Conservation (phyloP, 768 basidiomycete species). For the Agaricus sinodeliciosus region DNA sequence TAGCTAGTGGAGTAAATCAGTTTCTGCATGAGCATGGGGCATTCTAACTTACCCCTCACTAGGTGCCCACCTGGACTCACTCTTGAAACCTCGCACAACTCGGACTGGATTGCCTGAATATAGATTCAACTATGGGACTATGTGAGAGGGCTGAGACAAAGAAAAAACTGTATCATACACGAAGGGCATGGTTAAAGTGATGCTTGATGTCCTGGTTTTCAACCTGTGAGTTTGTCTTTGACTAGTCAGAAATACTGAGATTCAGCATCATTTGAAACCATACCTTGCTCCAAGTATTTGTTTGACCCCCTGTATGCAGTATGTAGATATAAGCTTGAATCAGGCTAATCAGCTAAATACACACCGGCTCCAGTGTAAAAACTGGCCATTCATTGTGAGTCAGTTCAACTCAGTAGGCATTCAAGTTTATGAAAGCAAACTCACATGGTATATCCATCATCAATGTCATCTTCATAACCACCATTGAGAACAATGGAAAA, state of each 20-base stretch:
- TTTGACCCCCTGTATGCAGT: conserved; percentile 7
- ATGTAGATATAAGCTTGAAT: neutral
- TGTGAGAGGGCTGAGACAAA: neutral
- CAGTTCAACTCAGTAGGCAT: neutral
- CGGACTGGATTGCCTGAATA: conserved; percentile 29
- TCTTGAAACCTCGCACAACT: conserved; percentile 30
- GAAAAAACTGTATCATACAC: conserved; percentile 15
- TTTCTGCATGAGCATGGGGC: neutral
- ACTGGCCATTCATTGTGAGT: conserved; percentile 15
- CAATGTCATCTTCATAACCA: conserved; percentile 35
- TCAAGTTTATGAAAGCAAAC: conserved; percentile 8
- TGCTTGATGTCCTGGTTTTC: conserved; percentile 30
- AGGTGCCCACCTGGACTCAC: conserved; percentile 28
- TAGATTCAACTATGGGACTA: conserved; percentile 18
- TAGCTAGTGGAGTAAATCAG: conserved; percentile 18
- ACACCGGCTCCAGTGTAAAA: conserved; percentile 35
- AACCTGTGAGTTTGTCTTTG: conserved; percentile 16
- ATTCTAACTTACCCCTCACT: conserved; percentile 20
- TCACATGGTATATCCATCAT: conserved; percentile 32
- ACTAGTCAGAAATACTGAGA: conserved; percentile 12
- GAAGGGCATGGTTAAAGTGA: conserved; percentile 26
- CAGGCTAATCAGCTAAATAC: neutral
- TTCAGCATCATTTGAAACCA: neutral
- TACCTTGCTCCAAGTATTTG: neutral
- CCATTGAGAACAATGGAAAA: conserved; percentile 34